These are phyloP conservation scores for Phytophthora capsici DNA, from an alignment of 352 stramenopile species.

Conservation along the genomic window DNA sequence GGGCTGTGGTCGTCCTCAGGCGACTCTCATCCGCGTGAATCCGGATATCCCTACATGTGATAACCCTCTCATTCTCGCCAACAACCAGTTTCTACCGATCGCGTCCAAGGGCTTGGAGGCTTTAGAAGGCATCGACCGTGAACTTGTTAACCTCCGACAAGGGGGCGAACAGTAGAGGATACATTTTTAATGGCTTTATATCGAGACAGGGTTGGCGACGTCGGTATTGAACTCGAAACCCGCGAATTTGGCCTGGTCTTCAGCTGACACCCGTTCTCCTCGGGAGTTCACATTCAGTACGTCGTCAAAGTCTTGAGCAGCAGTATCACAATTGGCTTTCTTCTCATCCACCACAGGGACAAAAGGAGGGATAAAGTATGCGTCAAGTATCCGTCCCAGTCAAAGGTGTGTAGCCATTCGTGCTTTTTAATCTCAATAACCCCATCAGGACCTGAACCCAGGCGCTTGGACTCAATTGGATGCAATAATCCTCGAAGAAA, in stretches of 20 bases:
- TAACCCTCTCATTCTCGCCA: constrained; percentile 49
- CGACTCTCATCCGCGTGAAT: constrained; percentile 79
- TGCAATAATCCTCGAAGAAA: constrained; percentile 63
- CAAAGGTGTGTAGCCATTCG: constrained; percentile 61
- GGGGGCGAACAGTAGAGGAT: background rate
- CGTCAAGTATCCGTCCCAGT: constrained; percentile 56
- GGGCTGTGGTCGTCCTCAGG: constrained; percentile 55
- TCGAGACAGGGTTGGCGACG: constrained; percentile 26
- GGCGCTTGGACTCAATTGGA: constrained; percentile 49
- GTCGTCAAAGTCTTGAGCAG: constrained; percentile 68
- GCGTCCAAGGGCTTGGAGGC: constrained; percentile 56
- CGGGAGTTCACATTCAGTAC: constrained; percentile 54
- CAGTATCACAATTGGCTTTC: constrained; percentile 72
- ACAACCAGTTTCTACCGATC: constrained; percentile 57
- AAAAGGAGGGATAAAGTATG: constrained; percentile 52
- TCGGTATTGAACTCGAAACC: constrained; percentile 71
- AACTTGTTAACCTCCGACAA: constrained; percentile 24
- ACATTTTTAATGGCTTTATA: constrained; percentile 12
- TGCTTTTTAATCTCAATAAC: constrained; percentile 58
- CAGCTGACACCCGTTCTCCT: constrained; percentile 36
- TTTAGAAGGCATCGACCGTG: constrained; percentile 61
- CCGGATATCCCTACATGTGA: constrained; percentile 69
- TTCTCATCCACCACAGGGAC: constrained; percentile 59
- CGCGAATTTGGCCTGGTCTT: constrained; percentile 60
- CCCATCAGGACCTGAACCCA: constrained; percentile 34